These are phyloP conservation scores for Botrytis fragariae DNA, from an alignment of 2,329 filamentous ascomycete genomes.

Conservation along the genomic window DNA sequence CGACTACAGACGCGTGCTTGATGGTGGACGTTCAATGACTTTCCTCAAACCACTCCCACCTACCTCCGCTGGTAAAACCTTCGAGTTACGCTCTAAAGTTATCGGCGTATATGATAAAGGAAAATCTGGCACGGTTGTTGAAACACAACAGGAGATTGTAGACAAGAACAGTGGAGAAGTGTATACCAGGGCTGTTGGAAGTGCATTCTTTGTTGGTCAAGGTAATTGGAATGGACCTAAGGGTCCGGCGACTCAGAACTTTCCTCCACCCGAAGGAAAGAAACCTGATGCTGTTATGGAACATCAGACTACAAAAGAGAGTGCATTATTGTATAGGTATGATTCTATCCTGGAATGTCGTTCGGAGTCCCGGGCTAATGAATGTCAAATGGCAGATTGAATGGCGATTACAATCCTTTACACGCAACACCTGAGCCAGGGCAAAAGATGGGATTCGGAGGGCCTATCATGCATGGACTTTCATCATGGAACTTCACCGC, in stretches of 20 bases:
- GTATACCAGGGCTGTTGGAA: slow-evolving; percentile 58
- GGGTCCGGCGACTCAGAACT: slow-evolving; percentile 76
- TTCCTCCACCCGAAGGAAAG: slow-evolving; percentile 70
- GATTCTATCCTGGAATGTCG: slow-evolving; percentile 19
- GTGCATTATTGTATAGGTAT: slow-evolving; percentile 69
- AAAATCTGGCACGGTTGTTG: slow-evolving; percentile 65
- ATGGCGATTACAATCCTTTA: slow-evolving; percentile 92
- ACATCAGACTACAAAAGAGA: slow-evolving; percentile 69
- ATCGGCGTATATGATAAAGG: slow-evolving; percentile 73
- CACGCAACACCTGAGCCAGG: slow-evolving; percentile 85
- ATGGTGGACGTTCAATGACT: slow-evolving; percentile 64
- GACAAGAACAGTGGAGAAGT: slow-evolving; percentile 57
- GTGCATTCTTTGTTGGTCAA: slow-evolving; percentile 67
- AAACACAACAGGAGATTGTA: slow-evolving; percentile 63
- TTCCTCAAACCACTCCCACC: slow-evolving; percentile 63
- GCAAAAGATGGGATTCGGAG: slow-evolving; percentile 86
- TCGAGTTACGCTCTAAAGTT: slow-evolving; percentile 63
- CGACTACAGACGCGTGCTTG: slow-evolving; percentile 60
- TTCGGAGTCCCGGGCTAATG: slow-evolving; percentile 23
- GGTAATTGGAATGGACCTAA: slow-evolving; percentile 85
- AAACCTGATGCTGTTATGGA: slow-evolving; percentile 68
- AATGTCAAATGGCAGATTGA: slow-evolving; percentile 58
- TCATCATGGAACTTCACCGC: slow-evolving; percentile 81
- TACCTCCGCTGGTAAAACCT: slow-evolving; percentile 57
- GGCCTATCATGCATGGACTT: slow-evolving; percentile 83